phyloP scores from a whole-genome alignment of 257 asterid species.

The Mitragyna speciosa region DNA sequence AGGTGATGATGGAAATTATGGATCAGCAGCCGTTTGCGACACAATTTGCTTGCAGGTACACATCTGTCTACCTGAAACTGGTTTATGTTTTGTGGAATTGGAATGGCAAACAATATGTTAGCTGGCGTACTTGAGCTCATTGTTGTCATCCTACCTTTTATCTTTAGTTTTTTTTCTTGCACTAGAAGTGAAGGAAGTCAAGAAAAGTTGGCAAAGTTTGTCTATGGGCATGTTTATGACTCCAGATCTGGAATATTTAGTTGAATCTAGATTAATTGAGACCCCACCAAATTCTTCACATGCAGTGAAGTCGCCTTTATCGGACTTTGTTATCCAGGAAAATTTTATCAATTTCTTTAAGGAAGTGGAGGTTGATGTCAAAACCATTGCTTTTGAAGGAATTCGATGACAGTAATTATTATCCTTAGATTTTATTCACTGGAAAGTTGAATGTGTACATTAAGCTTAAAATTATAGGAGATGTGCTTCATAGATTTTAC shows the following conservation, averaged over 20 bases:
- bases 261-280: background rate
- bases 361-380: background rate
- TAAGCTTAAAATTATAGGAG: background rate
- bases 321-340: background rate
- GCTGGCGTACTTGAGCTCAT: background rate
- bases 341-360: background rate
- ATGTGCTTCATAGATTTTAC: background rate
- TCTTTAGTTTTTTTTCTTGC: background rate
- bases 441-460: background rate
- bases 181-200: background rate
- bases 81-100: background rate
- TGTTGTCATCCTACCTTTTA: background rate
- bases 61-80: background rate
- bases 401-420: background rate
- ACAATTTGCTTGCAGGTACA: constrained; percentile 89
- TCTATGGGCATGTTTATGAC: background rate
- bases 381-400: background rate
- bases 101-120: background rate
- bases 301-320: no score
- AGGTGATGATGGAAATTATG: constrained; percentile 86
- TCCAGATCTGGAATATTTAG: background rate
- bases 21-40: constrained; percentile 84
- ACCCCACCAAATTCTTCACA: background rate
- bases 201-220: background rate
- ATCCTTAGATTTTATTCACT: background rate